These are phyloP conservation scores for Monosporascus sp. DNA, from an alignment of 2,329 filamentous ascomycete genomes.

Conservation along the genomic window DNA sequence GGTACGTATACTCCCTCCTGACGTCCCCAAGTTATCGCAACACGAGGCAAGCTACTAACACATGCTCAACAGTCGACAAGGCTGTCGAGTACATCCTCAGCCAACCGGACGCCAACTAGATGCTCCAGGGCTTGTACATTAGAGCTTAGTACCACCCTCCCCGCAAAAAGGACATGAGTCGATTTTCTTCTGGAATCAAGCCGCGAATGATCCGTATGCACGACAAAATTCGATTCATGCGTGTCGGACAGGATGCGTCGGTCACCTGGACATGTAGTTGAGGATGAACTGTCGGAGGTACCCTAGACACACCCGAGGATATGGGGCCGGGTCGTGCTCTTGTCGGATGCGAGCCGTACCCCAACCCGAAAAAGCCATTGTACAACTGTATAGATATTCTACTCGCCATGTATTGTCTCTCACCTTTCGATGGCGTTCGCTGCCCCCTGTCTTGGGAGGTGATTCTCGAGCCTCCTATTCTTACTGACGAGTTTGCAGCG, in stretches of 20 bases:
- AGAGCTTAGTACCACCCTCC: slow-evolving; percentile 17
- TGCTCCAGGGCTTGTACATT: slow-evolving; percentile 20
- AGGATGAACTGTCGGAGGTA: background rate
- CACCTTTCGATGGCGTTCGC: background rate
- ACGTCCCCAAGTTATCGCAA: slow-evolving; percentile 1
- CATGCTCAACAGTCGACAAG: slow-evolving; percentile 66
- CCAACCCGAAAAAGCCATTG: slow-evolving; percentile 14
- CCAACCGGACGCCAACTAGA: slow-evolving; percentile 81
- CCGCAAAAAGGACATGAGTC: background rate
- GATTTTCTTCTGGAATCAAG: slow-evolving; percentile 2
- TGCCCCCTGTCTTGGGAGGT: no score
- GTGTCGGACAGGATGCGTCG: background rate
- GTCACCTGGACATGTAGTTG: background rate
- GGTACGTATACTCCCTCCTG: slow-evolving; percentile 52
- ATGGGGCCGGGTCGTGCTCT: background rate
- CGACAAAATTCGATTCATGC: background rate
- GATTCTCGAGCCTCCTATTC: no score
- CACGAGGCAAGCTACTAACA: slow-evolving; percentile 10
- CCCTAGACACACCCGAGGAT: background rate
- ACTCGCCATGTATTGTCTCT: background rate
- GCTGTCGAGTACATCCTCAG: slow-evolving; percentile 89
- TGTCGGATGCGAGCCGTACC: background rate
- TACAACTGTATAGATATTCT: slow-evolving; percentile 30
- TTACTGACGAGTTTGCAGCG: no score
- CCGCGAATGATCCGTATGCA: background rate